Percentiles rank a stretch among this genome's conserved stretches.
Conservation (phyloP, 2,329 filamentous ascomycete genomes). For the Chaetoscypha palmicola region DNA sequence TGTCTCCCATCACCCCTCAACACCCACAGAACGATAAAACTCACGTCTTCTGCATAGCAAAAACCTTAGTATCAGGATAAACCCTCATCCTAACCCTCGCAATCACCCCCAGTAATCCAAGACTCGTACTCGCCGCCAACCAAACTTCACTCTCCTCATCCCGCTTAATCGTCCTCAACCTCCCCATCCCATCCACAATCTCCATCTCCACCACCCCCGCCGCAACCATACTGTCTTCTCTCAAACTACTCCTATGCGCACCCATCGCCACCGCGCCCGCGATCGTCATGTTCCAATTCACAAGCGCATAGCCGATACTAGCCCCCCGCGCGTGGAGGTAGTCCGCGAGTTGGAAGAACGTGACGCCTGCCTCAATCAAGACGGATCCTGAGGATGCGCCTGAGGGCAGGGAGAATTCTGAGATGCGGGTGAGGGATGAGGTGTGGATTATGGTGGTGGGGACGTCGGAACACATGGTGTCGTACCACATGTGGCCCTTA, state of each 20-base stretch:
- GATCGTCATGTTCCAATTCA: constrained; percentile 21
- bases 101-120: constrained; percentile 16
- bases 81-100: constrained; percentile 16
- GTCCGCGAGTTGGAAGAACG: constrained; percentile 17
- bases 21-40: too few relatives aligned
- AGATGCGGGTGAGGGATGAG: constrained; percentile 11
- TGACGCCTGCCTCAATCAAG: constrained; percentile 17
- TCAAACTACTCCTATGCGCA: constrained; percentile 14
- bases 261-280: constrained; percentile 19
- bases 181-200: constrained; percentile 17
- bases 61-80: constrained; percentile 14
- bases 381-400: constrained; percentile 10
- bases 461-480: constrained; percentile 19
- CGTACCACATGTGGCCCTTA: constrained; percentile 19
- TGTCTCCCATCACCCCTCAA: too few relatives aligned
- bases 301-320: constrained; percentile 16
- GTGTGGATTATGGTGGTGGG: constrained; percentile 14
- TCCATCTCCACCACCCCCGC: constrained; percentile 14
- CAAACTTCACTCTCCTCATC: constrained; percentile 15
- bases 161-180: constrained; percentile 10
- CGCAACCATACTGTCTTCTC: constrained; percentile 18
- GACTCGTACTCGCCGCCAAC: constrained; percentile 16
- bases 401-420: too few relatives aligned
- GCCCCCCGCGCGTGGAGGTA: constrained; percentile 13
- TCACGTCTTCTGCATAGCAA: constrained; percentile 12